Evolutionary conservation across 78 protist genomes (phyloP), one percentile per base, ranked within the genome.

Genomic region (Anaeramoeba flamelloides): DNA sequence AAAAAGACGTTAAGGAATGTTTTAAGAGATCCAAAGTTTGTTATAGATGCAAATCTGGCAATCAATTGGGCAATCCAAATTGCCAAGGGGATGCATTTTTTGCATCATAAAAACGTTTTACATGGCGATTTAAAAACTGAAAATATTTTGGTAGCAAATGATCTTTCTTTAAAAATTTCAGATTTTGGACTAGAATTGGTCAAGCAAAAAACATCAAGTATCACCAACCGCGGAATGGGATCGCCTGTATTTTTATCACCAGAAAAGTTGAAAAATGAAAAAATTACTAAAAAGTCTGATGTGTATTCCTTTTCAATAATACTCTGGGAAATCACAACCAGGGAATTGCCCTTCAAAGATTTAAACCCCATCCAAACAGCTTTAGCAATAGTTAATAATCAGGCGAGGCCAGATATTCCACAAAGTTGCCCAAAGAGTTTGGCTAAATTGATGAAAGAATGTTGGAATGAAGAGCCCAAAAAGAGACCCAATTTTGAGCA

Each of bases 251-350:
- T 53, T 17, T 26, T 17, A 53, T 8, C 69, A 53, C 69, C 69
- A 8, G 69, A 53, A 17, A 53, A 26, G 8, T 53, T 53, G 69
- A 53, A 53, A 53, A 53, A 53, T 17, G 69, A 53, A 17, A 17
- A 53, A 26, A 26, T 26, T 53, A 53, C 69, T 26, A 53, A 53
- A 8, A 53, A 53, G 2, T 34, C 30, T 2, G 87, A 85, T 39
- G 81, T 80, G 3, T 85, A 53, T 82, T 33, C 82, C 0, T 85
- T 22, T 65, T 83, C 83, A 65, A 85, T 85, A 2, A 81, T 85
- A 8, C 39, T 85, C 26, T 85, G 31, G 2, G 85, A 82, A 77
- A 0, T 85, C 36, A 2, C 81, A 30, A 36, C 85, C 22, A 39
- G 81, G 34, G 2, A 0, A 38, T 79, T 85, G 39, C 87, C 87